Evolutionary conservation across 1,284 basidiomycete genomes (phyloP).

Genomic region (Irpex rosettiformis): DNA sequence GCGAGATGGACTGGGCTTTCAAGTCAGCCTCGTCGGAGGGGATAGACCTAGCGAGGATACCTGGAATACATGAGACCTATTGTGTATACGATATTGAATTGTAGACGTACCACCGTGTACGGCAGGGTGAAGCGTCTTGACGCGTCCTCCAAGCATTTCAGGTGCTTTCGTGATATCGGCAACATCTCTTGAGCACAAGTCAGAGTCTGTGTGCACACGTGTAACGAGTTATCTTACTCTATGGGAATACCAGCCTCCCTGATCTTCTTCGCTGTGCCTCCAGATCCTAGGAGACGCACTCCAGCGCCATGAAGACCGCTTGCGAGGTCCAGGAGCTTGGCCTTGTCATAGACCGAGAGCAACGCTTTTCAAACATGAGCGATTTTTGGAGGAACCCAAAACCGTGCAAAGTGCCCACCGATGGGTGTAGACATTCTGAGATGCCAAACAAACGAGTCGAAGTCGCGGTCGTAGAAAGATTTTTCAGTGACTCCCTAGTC

Average conservation of each 20-base stretch:
- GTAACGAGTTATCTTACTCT: slow-evolving; percentile 54
- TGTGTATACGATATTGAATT: neutral
- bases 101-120: slow-evolving; percentile 85
- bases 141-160: slow-evolving; percentile 98
- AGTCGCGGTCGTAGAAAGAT: neutral
- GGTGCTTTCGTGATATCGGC: slow-evolving; percentile 97
- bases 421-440: slow-evolving; percentile 33
- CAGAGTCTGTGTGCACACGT: neutral
- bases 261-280: slow-evolving; percentile 97
- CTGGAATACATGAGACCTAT: slow-evolving; percentile 32
- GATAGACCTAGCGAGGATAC: slow-evolving; percentile 88
- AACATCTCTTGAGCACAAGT: slow-evolving; percentile 75
- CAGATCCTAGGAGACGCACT: slow-evolving; percentile 89
- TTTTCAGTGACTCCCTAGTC: neutral
- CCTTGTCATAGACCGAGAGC: slow-evolving; percentile 97
- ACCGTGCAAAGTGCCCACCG: slow-evolving; percentile 24
- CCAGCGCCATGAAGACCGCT: slow-evolving; percentile 78
- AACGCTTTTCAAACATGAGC: slow-evolving; percentile 53
- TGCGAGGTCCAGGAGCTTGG: slow-evolving; percentile 87
- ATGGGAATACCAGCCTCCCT: slow-evolving; percentile 91
- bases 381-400: neutral
- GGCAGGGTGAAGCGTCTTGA: slow-evolving; percentile 99
- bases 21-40: slow-evolving; percentile 86
- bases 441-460: neutral
- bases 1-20: slow-evolving; percentile 75